Conservation (phyloP, 2,329 filamentous ascomycete genomes). For the Exophiala bonariae region DNA sequence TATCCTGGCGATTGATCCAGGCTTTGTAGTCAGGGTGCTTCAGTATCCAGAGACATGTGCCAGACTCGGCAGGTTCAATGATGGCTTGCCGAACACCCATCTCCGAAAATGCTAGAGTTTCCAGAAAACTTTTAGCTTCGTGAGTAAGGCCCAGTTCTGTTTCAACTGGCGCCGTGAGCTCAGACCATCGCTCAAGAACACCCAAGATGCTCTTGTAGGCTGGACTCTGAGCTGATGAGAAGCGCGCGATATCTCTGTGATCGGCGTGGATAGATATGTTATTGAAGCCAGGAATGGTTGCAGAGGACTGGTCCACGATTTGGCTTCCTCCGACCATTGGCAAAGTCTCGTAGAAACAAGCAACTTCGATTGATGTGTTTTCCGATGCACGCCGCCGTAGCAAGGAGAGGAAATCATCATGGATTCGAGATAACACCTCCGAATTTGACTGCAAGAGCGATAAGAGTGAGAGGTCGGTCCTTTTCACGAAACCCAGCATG, state of each 20-base stretch:
- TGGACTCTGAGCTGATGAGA: neutral
- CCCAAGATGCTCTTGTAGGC: too few species aligned
- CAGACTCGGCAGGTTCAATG: conserved; percentile 37
- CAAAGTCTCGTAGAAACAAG: neutral
- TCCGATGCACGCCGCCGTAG: neutral
- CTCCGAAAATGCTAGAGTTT: conserved; percentile 38
- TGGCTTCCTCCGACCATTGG: too few species aligned
- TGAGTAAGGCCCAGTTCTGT: conserved; percentile 1
- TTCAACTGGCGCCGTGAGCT: neutral
- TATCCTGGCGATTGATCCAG: conserved; percentile 37
- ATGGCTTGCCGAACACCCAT: conserved; percentile 40
- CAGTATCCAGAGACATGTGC: conserved; percentile 47
- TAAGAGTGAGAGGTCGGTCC: neutral
- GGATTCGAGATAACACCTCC: conserved; percentile 2
- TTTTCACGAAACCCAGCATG: conserved; percentile 53
- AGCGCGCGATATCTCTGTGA: conserved; percentile 4
- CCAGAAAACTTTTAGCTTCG: conserved; percentile 22
- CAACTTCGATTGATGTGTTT: neutral
- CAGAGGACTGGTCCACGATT: conserved; percentile 1
- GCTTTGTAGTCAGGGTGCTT: conserved; percentile 33
- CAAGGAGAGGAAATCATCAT: conserved; percentile 4
- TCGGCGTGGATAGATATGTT: conserved; percentile 7
- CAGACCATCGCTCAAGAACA: neutral
- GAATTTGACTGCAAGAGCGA: conserved; percentile 3
- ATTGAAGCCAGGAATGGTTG: conserved; percentile 4